Evolutionary conservation across 306 rosid genomes (phyloP).

Genomic region (Dicorynia guianensis): DNA sequence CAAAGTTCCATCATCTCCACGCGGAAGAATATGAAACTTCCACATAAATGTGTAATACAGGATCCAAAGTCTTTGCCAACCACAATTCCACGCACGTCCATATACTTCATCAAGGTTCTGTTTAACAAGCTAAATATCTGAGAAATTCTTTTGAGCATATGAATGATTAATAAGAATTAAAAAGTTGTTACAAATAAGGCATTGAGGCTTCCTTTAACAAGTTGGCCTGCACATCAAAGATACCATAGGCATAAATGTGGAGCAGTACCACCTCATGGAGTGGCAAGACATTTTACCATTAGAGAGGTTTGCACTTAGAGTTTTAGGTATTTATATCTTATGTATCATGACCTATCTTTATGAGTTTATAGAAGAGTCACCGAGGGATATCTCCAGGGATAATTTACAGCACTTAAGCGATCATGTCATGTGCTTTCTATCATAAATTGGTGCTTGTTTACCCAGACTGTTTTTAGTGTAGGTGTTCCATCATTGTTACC

Average conservation of each 20-base stretch:
- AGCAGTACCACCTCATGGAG: neutral
- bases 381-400: neutral
- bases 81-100: slow-evolving; percentile 75
- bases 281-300: neutral
- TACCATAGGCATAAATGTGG: neutral
- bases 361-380: neutral
- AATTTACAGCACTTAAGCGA: neutral
- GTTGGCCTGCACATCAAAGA: neutral
- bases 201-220: slow-evolving; percentile 6
- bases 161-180: slow-evolving; percentile 13
- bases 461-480: neutral
- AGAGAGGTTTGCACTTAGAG: neutral
- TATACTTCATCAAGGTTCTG: slow-evolving; percentile 71
- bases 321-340: neutral
- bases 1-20: slow-evolving; percentile 78
- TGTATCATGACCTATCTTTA: neutral
- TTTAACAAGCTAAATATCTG: slow-evolving; percentile 20
- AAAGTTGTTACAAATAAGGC: neutral
- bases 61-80: slow-evolving; percentile 80
- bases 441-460: neutral
- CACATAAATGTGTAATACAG: slow-evolving; percentile 65
- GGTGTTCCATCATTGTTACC: neutral
- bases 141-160: slow-evolving; percentile 2
- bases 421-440: neutral
- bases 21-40: slow-evolving; percentile 70